Evolutionary conservation across 371 early-diverging fungal species (phyloP), one percentile per base, ranked within the genome.

Genomic region (Lichtheimia ornata): DNA sequence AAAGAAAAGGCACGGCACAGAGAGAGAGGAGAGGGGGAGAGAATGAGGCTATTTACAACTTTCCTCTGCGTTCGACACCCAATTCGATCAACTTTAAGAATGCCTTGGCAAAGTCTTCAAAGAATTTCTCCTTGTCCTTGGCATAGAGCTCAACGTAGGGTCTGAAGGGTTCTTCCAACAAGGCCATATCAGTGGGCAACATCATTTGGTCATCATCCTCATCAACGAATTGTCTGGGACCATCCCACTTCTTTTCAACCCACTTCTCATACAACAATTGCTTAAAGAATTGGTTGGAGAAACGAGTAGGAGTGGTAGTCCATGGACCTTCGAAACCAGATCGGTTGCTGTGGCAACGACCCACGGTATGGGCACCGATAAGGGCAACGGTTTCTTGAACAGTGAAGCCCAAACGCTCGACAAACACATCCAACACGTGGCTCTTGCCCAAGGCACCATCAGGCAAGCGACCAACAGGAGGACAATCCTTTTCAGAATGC

Each of bases 291-390:
- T 86, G 87, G 77, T 94, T 94, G 59, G 88, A 86, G 84, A 95
- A 95, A 53, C 82, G 77, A 28, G 89, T 94, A 27, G 91, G 93
- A n/a, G 88, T 88, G 64, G 82, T 76, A 17, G 90, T 93, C 95
- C 95, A 94, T 20, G 93, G 93, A 2, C 95, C 95, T 27, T 91
- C 92, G 62, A 77, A 95, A 20, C 96, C 96, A 57, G 88, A 88
- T 51, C 94, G 86, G 61, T 88, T 85, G 41, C 74, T 65, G 71
- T 95, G 96, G 79, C 94, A 94, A 65, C 94, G 86, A 17, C 96
- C 95, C n/a, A 95, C 79, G 17, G 91, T 84, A 69, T 95, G 96
- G 30, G 94, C 96, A 42, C 96, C 96, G 30, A 86, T 74, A 62
- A 96, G 78, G 3, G 93, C 93, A 43, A 89, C 90, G 41, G 91